Evolutionary conservation across 352 stramenopile species (phyloP), one percentile per base, ranked within the genome.

Genomic region (Hyaloperonospora brassicae): DNA sequence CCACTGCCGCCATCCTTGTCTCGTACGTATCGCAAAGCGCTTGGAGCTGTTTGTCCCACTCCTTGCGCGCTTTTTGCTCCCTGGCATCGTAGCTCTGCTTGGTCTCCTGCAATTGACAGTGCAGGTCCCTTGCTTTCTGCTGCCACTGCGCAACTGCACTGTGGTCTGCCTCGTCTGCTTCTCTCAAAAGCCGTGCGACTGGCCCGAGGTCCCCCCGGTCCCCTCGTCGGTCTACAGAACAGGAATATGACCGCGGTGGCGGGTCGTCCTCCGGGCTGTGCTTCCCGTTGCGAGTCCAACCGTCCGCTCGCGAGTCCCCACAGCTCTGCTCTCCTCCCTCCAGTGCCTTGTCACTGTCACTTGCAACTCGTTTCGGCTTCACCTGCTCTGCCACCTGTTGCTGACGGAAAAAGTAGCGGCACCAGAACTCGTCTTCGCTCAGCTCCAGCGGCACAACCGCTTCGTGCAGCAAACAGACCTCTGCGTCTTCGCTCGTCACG

Each of bases 381-480:
- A 76, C 52, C 10, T 68, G 59, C 53, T 85, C 66, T 1, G 79
- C 50, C 1, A 62, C 55, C 42, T 84, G 70, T 41, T 88, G 73
- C 30, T 71, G 64, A 0, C 82, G 72, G 61, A 92, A 92, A 62
- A 90, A 92, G 30, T 68, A 93, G 71, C 82, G 73, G 50, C 72
- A 68, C 83, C 83, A 93, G 49, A 93, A 93, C 63, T 93, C 83
- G 50, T 89, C 79, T 52, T 87, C 84, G 47, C 68, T 84, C 41
- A 93, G 51, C 41, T 89, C 70, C 47, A 86, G 61, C 4, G 83
- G 83, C 39, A 93, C 83, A 48, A 93, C 61, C 46, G 74, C 57
- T 48, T 87, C 77, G 30, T 90, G 77, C 44, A 91, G 59, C 27
- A 70, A 61, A 0, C 66, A 56, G 9, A 91, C 73, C 36, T 81